phyloP scores from a whole-genome alignment of 2,329 filamentous ascomycete species.

The Passalora sequoiae region DNA sequence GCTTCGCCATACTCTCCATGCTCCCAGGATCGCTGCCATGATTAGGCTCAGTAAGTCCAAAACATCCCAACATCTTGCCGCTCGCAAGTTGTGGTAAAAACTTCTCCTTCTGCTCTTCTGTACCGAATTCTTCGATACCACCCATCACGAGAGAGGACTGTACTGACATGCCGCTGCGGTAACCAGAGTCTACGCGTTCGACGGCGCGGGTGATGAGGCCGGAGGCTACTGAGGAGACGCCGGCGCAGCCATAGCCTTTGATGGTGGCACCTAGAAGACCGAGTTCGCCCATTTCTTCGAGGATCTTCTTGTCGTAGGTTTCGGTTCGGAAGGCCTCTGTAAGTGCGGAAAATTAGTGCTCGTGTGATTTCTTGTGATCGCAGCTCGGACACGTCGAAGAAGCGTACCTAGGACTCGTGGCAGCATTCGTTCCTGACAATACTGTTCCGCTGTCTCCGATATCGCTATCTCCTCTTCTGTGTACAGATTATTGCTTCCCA shows the following conservation, averaged over 20 bases:
- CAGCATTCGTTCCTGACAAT: slow-evolving; percentile 83
- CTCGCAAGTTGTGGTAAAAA: slow-evolving; percentile 76
- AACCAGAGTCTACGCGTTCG: slow-evolving; percentile 85
- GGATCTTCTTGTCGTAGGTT: slow-evolving; percentile 76
- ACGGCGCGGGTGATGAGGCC: slow-evolving; percentile 86
- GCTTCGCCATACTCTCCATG: slow-evolving; percentile 83
- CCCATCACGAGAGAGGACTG: slow-evolving; percentile 93
- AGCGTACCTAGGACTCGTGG: slow-evolving; percentile 76
- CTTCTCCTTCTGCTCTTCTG: slow-evolving; percentile 79
- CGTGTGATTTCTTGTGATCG: neutral
- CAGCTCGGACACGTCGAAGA: neutral
- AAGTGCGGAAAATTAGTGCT: slow-evolving; percentile 1
- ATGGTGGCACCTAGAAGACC: slow-evolving; percentile 85
- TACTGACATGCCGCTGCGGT: slow-evolving; percentile 88
- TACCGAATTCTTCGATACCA: slow-evolving; percentile 80
- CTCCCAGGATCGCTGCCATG: slow-evolving; percentile 87
- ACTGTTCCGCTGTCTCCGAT: slow-evolving; percentile 81
- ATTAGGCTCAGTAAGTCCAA: slow-evolving; percentile 87
- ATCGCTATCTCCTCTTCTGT: slow-evolving; percentile 91
- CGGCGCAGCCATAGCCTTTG: slow-evolving; percentile 81
- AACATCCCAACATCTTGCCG: slow-evolving; percentile 76
- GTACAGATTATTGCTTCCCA: slow-evolving; percentile 67
- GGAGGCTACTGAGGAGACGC: slow-evolving; percentile 80
- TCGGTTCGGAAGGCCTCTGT: slow-evolving; percentile 81
- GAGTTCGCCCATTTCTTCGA: slow-evolving; percentile 87